These are phyloP conservation scores for Cladosporium sp. DNA, from an alignment of 2,329 filamentous ascomycete species.

Conservation along the genomic window DNA sequence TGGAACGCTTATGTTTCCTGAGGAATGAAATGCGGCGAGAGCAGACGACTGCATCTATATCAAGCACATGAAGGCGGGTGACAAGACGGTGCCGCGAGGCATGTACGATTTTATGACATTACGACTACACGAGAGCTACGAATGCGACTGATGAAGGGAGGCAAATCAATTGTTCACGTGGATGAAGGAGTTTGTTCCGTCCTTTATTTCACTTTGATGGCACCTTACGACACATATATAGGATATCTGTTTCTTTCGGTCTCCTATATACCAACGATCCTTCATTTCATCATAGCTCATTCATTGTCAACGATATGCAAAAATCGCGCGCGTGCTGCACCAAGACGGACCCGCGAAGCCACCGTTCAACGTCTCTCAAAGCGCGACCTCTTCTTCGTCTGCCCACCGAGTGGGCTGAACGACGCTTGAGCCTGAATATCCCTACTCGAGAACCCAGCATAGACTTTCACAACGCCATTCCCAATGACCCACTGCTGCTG, in stretches of 20 bases:
- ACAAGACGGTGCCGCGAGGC: slow-evolving; percentile 32
- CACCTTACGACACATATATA: not conserved
- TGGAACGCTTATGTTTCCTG: slow-evolving; percentile 31
- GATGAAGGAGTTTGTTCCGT: not conserved
- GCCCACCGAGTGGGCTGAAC: slow-evolving; percentile 23
- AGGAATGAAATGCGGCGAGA: not conserved
- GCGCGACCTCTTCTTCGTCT: slow-evolving; percentile 5
- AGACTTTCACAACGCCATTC: slow-evolving; percentile 26
- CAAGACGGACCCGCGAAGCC: not conserved
- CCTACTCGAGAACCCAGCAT: slow-evolving; percentile 33
- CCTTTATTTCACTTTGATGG: not conserved
- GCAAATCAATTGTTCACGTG: not conserved
- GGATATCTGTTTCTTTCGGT: not conserved
- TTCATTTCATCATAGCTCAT: not conserved
- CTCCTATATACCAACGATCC: not conserved
- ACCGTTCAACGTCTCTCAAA: not conserved
- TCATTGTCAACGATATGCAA: not conserved
- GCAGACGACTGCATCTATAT: slow-evolving; percentile 10
- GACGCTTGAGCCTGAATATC: slow-evolving; percentile 26
- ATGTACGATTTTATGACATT: slow-evolving; percentile 25
- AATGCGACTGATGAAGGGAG: not conserved
- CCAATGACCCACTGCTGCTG: slow-evolving; percentile 44
- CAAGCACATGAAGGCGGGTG: not conserved
- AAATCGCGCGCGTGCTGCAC: not conserved
- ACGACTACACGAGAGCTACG: slow-evolving; percentile 11